phyloP scores from a whole-genome alignment of 768 basidiomycete species.

The Russula emetica region DNA sequence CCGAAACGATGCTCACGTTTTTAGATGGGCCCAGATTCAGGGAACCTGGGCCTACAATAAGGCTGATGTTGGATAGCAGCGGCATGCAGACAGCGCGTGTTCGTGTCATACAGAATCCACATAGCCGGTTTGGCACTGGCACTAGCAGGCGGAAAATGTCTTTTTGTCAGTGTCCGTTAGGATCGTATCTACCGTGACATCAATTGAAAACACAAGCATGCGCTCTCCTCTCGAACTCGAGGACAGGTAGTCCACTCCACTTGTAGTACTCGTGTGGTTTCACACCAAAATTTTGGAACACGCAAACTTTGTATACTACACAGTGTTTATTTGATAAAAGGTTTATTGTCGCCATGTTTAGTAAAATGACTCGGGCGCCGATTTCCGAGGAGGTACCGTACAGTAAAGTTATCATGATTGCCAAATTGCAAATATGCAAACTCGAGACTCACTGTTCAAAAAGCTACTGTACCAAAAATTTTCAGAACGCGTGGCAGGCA shows the following conservation, averaged over 20 bases:
- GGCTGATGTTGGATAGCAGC: background rate
- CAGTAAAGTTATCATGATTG: no score
- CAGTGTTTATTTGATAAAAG: background rate
- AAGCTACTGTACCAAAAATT: no score
- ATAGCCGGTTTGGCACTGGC: background rate
- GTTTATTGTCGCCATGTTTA: background rate
- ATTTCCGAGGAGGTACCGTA: background rate
- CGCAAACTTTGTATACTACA: background rate
- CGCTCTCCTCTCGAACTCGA: background rate
- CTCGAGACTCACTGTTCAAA: no score
- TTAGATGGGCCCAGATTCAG: background rate
- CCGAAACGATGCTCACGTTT: conserved; percentile 1
- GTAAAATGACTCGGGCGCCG: no score
- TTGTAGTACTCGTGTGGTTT: no score
- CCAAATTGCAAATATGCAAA: no score
- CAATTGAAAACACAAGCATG: background rate
- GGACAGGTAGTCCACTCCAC: background rate
- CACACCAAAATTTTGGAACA: background rate
- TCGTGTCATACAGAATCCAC: background rate
- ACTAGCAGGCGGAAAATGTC: background rate
- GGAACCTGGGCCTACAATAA: background rate
- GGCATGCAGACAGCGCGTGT: conserved; percentile 4
- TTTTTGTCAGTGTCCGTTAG: background rate
- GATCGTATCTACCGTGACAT: background rate
- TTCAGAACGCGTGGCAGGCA: no score